Evolutionary conservation across 2,329 filamentous ascomycete genomes (phyloP).

Genomic region (Monilinia laxa): DNA sequence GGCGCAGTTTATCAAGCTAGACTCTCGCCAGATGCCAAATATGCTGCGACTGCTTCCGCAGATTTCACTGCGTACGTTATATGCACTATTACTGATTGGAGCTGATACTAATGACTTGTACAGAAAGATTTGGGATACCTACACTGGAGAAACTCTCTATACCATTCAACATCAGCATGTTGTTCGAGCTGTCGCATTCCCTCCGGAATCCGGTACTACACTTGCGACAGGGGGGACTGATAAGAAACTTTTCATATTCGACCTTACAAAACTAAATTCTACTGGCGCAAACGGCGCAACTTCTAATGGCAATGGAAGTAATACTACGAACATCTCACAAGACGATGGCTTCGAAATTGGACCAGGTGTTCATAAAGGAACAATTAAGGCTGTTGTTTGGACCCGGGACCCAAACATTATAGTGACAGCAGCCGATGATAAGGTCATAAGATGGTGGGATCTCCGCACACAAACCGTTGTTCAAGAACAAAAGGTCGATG

Average conservation of each 20-base stretch:
- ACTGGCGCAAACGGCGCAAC: slow-evolving; percentile 27
- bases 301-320: slow-evolving; percentile 39
- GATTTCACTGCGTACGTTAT: slow-evolving; percentile 84
- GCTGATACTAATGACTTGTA: slow-evolving; percentile 38
- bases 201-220: slow-evolving; percentile 75
- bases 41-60: slow-evolving; percentile 89
- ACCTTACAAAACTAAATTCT: slow-evolving; percentile 59
- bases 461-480: slow-evolving; percentile 73
- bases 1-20: slow-evolving; percentile 96
- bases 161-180: slow-evolving; percentile 93
- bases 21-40: slow-evolving; percentile 80
- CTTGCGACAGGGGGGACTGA: slow-evolving; percentile 93
- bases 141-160: slow-evolving; percentile 84
- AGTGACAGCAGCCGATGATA: slow-evolving; percentile 87
- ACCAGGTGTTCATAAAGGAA: slow-evolving; percentile 75
- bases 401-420: slow-evolving; percentile 82
- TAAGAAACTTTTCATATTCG: slow-evolving; percentile 94
- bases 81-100: slow-evolving; percentile 5
- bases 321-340: slow-evolving; percentile 51
- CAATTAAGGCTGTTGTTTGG: slow-evolving; percentile 97
- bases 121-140: slow-evolving; percentile 96
- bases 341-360: slow-evolving; percentile 82
- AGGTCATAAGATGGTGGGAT: slow-evolving; percentile 93
- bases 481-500: slow-evolving; percentile 75
- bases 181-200: slow-evolving; percentile 89